Conservation (phyloP, 371 early-diverging fungal species). For the Dichotomocladium elegans region DNA sequence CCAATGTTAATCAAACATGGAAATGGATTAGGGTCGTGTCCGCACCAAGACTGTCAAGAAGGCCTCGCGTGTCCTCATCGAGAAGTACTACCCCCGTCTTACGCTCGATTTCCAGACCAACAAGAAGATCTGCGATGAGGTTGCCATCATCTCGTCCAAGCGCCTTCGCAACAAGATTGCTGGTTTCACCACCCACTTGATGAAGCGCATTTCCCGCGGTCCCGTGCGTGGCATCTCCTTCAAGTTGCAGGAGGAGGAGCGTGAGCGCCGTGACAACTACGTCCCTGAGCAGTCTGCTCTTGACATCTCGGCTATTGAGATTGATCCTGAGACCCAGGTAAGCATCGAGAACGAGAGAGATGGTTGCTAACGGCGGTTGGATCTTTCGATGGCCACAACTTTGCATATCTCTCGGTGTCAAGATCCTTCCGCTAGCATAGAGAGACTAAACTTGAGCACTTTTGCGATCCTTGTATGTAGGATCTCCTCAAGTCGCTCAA, state of each 20-base stretch:
- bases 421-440: conserved; percentile 33
- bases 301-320: conserved; percentile 86
- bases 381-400: conserved; percentile 35
- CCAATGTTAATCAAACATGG: conserved; percentile 10
- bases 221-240: conserved; percentile 99
- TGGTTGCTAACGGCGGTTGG: conserved; percentile 26
- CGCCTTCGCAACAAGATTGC: conserved; percentile 99
- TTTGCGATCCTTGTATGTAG: conserved; percentile 46
- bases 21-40: conserved; percentile 30
- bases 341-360: no score
- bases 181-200: conserved; percentile 99
- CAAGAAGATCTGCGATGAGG: conserved; percentile 96
- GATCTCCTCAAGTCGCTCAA: conserved; percentile 91
- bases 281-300: conserved; percentile 98
- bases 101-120: conserved; percentile 99
- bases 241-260: conserved; percentile 99
- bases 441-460: no score
- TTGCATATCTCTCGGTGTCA: conserved; percentile 27
- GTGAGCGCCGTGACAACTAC: conserved; percentile 99
- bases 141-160: conserved; percentile 97
- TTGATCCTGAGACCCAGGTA: conserved; percentile 89
- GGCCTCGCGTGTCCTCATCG: conserved; percentile 98
- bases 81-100: conserved; percentile 99
- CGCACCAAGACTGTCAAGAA: conserved; percentile 99
- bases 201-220: conserved; percentile 98